Percentiles rank a stretch among this genome's conserved stretches.
Evolutionary conservation across 164 flowering plant genomes (phyloP).

Genomic region (Saururus chinensis): DNA sequence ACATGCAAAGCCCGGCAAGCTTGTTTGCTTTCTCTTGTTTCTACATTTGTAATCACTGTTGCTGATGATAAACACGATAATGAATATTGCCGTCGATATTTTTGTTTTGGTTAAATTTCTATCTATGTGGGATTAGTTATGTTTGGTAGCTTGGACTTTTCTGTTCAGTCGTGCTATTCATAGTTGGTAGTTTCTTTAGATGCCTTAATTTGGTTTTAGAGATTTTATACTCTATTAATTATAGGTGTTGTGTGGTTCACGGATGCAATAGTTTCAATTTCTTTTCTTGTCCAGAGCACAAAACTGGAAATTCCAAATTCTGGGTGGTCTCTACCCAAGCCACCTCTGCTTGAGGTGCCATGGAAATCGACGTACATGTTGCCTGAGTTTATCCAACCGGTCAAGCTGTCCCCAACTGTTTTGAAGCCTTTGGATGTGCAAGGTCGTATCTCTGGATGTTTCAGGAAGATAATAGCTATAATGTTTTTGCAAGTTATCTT

Average conservation of each 20-base stretch:
- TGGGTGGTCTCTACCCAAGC: conserved; percentile 16
- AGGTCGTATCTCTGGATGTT: conserved; percentile 24
- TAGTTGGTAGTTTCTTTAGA: no score
- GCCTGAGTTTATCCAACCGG: conserved; percentile 16
- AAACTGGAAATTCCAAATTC: conserved; percentile 24
- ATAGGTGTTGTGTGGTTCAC: conserved; percentile 4
- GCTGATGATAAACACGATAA: no score
- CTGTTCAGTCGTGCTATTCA: no score
- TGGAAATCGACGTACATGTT: conserved; percentile 27
- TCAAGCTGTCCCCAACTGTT: conserved; percentile 20
- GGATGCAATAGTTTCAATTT: conserved; percentile 32
- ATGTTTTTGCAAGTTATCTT: not conserved
- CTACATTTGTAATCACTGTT: no score
- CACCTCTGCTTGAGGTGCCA: conserved; percentile 22
- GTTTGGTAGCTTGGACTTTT: no score
- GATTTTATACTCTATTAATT: no score
- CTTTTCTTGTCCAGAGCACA: conserved; percentile 20
- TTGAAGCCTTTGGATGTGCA: conserved; percentile 30
- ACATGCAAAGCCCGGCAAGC: no score
- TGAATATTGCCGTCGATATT: no score
- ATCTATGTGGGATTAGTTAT: no score
- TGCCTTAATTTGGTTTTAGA: no score
- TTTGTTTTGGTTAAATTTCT: no score
- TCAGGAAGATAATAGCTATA: not conserved
- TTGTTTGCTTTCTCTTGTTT: no score